Evolutionary conservation across 2,329 filamentous ascomycete species (phyloP).

Genomic region (Xylaria sp.): DNA sequence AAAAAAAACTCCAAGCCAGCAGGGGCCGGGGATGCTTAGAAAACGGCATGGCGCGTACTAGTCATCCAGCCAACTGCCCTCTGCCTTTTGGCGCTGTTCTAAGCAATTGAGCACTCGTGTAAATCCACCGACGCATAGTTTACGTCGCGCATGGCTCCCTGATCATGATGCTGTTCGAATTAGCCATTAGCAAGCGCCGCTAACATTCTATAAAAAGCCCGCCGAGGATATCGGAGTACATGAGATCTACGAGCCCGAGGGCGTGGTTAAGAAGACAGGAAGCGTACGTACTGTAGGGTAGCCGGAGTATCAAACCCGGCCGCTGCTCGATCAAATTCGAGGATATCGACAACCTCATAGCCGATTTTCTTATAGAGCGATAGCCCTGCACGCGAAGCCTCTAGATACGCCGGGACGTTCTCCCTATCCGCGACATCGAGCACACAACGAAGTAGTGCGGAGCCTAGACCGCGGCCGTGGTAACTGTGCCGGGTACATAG

Average conservation of each 20-base stretch:
- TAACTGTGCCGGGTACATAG: constrained; percentile 35
- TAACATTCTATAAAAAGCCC: neutral
- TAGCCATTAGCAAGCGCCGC: neutral
- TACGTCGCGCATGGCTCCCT: constrained; percentile 8
- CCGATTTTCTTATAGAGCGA: constrained; percentile 35
- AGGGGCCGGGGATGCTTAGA: too few species aligned
- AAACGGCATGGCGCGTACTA: too few species aligned
- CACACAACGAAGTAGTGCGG: constrained; percentile 31
- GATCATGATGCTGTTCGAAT: constrained; percentile 9
- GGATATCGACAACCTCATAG: constrained; percentile 30
- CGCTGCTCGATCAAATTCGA: constrained; percentile 27
- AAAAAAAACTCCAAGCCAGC: too few species aligned
- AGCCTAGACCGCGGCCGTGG: constrained; percentile 36
- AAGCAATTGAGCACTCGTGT: too few species aligned
- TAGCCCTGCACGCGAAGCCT: constrained; percentile 30
- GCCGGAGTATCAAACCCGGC: constrained; percentile 9
- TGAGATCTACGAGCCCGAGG: neutral
- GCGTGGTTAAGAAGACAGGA: neutral
- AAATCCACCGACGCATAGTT: neutral
- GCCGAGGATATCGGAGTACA: neutral
- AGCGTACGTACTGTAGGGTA: constrained; percentile 11
- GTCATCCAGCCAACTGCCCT: too few species aligned
- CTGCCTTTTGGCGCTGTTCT: neutral
- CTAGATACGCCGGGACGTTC: constrained; percentile 30
- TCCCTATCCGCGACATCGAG: constrained; percentile 36